phyloP scores from a whole-genome alignment of 2,329 filamentous ascomycete genomes.

The Amauroascus verrucosus region DNA sequence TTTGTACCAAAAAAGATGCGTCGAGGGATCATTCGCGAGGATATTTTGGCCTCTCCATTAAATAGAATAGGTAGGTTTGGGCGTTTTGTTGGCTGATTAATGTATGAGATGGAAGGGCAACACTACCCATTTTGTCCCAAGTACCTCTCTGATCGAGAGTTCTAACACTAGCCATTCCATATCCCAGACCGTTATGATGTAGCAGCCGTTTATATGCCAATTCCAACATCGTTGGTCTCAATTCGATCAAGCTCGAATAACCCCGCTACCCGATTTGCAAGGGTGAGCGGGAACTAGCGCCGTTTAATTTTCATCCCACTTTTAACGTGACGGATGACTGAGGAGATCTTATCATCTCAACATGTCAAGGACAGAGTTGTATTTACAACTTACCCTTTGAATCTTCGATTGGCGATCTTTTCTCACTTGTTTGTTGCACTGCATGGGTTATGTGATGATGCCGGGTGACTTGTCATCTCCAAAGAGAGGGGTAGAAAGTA shows the following conservation, averaged over 20 bases:
- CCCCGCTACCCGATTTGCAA: not conserved
- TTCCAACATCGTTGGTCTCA: not conserved
- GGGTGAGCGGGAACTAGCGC: not conserved
- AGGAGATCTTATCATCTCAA: too few relatives aligned
- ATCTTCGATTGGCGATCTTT: not conserved
- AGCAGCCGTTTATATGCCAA: slow-evolving; percentile 1
- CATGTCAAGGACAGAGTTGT: not conserved
- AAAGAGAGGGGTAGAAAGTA: not conserved
- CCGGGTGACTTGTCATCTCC: not conserved
- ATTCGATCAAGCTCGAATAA: not conserved
- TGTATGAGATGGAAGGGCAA: not conserved
- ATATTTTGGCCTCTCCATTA: too few relatives aligned
- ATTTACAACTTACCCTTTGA: not conserved
- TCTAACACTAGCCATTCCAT: not conserved
- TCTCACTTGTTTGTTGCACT: not conserved
- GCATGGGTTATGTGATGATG: not conserved
- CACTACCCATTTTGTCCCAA: not conserved
- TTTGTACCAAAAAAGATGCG: not conserved
- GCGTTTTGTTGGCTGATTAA: too few relatives aligned
- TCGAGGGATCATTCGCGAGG: not conserved
- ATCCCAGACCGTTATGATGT: not conserved
- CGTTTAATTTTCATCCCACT: not conserved
- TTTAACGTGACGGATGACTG: not conserved
- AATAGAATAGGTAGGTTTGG: too few relatives aligned
- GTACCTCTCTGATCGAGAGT: not conserved